Percentiles rank a stretch among this genome's conserved stretches.
Conservation (phyloP, 2,329 filamentous ascomycete species). For the Penicillium sp. region DNA sequence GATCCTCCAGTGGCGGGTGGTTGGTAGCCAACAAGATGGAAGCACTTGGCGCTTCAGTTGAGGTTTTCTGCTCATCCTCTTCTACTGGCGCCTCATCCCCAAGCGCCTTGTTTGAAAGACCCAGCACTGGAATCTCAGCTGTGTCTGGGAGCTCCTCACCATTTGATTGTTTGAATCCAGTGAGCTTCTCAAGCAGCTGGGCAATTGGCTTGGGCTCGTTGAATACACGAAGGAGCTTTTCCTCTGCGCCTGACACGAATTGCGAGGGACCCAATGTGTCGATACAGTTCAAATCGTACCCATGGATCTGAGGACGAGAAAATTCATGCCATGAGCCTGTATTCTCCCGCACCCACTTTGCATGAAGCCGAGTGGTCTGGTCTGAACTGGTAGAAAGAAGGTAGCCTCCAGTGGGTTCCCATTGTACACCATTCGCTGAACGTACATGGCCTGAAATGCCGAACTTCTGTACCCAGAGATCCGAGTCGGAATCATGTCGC, state of each 20-base stretch:
- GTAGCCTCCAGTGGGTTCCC: conserved; percentile 79
- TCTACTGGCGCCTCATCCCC: conserved; percentile 43
- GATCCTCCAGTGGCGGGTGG: conserved; percentile 84
- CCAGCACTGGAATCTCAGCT: conserved; percentile 91
- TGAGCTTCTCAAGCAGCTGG: conserved; percentile 66
- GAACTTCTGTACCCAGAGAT: conserved; percentile 73
- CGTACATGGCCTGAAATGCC: conserved; percentile 82
- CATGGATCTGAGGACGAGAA: conserved; percentile 92
- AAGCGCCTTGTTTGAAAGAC: conserved; percentile 92
- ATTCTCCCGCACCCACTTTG: conserved; percentile 65
- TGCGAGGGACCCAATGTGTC: conserved; percentile 68
- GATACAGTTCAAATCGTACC: conserved; percentile 95
- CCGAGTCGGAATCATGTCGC: conserved; percentile 60
- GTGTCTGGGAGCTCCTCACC: conserved; percentile 68
- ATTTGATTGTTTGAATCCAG: conserved; percentile 53
- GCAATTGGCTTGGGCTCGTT: conserved; percentile 83
- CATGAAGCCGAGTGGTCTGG: conserved; percentile 87
- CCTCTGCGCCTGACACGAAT: conserved; percentile 93
- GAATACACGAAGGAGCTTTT: conserved; percentile 97
- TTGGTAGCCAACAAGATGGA: conserved; percentile 54
- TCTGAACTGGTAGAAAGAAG: conserved; percentile 86
- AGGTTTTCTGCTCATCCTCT: conserved; percentile 42
- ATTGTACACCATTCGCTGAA: conserved; percentile 77
- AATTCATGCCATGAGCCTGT: conserved; percentile 85
- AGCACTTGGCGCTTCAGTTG: conserved; percentile 22